Evolutionary conservation across 805 yeast genomes (phyloP), one percentile per base, ranked within the genome.

Genomic region (Starmerella vaccinii): DNA sequence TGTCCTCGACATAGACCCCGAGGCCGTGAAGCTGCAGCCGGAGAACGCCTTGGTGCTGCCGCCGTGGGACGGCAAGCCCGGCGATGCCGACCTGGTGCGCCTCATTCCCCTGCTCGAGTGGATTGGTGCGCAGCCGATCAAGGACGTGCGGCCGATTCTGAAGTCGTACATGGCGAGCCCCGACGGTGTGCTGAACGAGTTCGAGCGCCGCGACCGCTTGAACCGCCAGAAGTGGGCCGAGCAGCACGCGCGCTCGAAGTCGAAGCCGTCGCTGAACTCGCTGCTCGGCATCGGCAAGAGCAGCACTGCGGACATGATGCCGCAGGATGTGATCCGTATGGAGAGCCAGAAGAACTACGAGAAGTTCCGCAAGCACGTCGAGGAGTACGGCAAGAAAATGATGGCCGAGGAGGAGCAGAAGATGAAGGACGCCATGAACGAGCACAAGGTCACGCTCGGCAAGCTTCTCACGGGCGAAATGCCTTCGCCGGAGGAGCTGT

Each of bases 21-120:
- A 81, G 39, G 74, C 84, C 35, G 81, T 77, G 62, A 74, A 82
- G 40, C 66, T 85, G 67, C 97, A 90, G 71, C 96, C 96, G 2
- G 96, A 89, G 61, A 92, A 92, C 67, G 90, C 95, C n/a, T 77
- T 92, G 56, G 80, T 86, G 53, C 70, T 87, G 67, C 74, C 79
- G 57, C 79, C 83, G 55, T 92, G 98, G 98, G 76, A 75, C 49
- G 99, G 99, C 57, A 71, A 71, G 55, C 75, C 84, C 30, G 95
- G 85, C 64, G 96, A 90, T 67, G 73, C 75, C 51, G 75, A 68
- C 54, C 76, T 92, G 62, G 74, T 92, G 59, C 75, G 75, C 61
- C 71, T 89, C 69, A 87, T 92, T 63, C 97, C 97, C 51, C 82
- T 92, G 71, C 77, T 92, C 59, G 99, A 92, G 71, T 92, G 85